Evolutionary conservation across 2,329 filamentous ascomycete genomes (phyloP).

Genomic region (Akanthomyces dipterigenus): DNA sequence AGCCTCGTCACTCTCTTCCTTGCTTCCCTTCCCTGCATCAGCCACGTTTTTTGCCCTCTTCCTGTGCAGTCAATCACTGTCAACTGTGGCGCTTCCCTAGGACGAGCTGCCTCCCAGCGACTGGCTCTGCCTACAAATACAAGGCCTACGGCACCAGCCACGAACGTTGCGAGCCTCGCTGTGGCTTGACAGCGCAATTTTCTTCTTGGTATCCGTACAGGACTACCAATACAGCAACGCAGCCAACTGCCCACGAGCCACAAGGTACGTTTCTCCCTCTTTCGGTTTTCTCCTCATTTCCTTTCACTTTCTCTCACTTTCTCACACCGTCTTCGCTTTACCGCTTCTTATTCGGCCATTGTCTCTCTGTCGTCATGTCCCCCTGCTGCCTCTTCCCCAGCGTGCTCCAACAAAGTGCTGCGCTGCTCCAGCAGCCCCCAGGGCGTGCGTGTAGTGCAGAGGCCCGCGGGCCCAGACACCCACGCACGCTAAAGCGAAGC

Average conservation of each 20-base stretch:
- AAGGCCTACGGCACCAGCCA: background rate
- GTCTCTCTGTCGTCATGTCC: background rate
- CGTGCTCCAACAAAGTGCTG: background rate
- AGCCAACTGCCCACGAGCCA: background rate
- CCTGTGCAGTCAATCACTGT: background rate
- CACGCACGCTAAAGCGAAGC: constrained; percentile 8
- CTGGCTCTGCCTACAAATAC: constrained; percentile 4
- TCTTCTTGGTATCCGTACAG: too few relatives aligned
- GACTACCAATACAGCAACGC: background rate
- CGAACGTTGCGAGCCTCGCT: background rate
- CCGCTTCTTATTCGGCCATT: background rate
- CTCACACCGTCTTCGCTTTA: background rate
- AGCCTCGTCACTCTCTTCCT: background rate
- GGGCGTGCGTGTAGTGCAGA: constrained; percentile 1
- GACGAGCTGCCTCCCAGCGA: background rate
- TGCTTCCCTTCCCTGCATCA: background rate
- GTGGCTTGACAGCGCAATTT: background rate
- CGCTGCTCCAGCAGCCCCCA: background rate
- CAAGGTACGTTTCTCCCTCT: background rate
- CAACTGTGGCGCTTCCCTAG: background rate
- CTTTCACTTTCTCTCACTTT: background rate
- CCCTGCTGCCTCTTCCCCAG: background rate
- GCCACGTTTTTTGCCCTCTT: background rate
- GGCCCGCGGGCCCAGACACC: background rate
- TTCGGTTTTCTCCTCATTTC: background rate